Conservation (phyloP, 192 early-diverging fungal species). For the Coemansia furcata region DNA sequence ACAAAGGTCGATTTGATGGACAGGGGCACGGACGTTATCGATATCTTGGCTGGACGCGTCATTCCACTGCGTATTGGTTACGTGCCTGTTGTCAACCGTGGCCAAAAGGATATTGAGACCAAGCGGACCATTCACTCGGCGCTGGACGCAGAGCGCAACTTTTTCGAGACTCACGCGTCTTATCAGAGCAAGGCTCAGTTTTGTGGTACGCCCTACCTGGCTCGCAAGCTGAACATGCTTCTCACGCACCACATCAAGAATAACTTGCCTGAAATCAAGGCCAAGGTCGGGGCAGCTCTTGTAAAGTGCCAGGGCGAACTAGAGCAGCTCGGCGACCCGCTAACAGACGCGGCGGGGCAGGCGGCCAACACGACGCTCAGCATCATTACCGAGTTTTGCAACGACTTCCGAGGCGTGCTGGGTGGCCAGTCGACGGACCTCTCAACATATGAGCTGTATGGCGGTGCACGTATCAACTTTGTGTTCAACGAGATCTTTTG, state of each 20-base stretch:
- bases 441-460: constrained; percentile 90
- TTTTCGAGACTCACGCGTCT: constrained; percentile 93
- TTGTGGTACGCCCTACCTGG: constrained; percentile 98
- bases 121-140: constrained; percentile 87
- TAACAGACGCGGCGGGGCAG: constrained; percentile 72
- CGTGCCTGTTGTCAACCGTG: constrained; percentile 99
- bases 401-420: constrained; percentile 92
- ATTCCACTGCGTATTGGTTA: constrained; percentile 97
- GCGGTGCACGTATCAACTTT: constrained; percentile 98
- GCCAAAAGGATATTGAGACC: constrained; percentile 94
- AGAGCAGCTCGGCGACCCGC: constrained; percentile 83
- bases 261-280: constrained; percentile 98
- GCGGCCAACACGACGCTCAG: constrained; percentile 90
- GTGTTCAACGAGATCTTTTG: constrained; percentile 98
- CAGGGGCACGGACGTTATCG: constrained; percentile 98
- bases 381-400: constrained; percentile 99
- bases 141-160: constrained; percentile 84
- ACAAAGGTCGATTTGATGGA: constrained; percentile 99
- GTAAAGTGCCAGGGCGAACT: constrained; percentile 87
- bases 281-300: constrained; percentile 86
- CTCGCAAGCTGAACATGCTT: constrained; percentile 97
- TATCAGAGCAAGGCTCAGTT: constrained; percentile 97
- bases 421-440: constrained; percentile 96
- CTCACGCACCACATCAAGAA: constrained; percentile 99
- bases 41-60: constrained; percentile 94